Percentiles rank a stretch among this genome's conserved stretches.
Evolutionary conservation across 225 moss, liverwort and hornwort genomes (phyloP).

Genomic region (Pseudoscleropodium purum): DNA sequence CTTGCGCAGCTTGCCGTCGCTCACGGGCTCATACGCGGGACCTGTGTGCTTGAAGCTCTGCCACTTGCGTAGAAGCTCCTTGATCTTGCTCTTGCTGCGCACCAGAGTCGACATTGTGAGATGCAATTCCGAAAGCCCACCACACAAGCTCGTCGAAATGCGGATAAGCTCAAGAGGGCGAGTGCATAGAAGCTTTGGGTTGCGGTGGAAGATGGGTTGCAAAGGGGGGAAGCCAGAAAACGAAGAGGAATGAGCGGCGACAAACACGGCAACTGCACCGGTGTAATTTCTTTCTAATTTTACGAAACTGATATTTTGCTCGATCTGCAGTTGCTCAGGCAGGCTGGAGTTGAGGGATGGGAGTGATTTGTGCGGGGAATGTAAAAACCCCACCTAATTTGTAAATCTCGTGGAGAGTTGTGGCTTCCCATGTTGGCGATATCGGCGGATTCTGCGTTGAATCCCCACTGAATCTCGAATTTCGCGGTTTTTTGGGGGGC

Average conservation of each 20-base stretch:
- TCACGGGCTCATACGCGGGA: slow-evolving; percentile 10
- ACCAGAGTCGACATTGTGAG: slow-evolving; percentile 16
- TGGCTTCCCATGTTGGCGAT: not conserved
- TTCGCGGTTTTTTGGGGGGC: not conserved
- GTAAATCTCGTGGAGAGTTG: not conserved
- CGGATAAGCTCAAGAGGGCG: not conserved
- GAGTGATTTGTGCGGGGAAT: not conserved
- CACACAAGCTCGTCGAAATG: not conserved
- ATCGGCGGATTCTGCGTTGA: not conserved
- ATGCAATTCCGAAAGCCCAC: not conserved
- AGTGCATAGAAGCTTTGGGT: not conserved
- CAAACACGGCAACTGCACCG: not conserved
- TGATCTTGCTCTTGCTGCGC: slow-evolving; percentile 45
- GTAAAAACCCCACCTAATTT: not conserved
- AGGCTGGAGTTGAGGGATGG: not conserved
- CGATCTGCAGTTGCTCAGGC: not conserved
- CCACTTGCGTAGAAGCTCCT: slow-evolving; percentile 31
- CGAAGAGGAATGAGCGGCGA: not conserved
- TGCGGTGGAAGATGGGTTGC: not conserved
- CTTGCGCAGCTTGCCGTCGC: slow-evolving; percentile 25
- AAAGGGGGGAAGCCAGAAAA: not conserved
- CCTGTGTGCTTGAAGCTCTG: slow-evolving; percentile 35
- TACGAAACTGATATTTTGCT: not conserved
- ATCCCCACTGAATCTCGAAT: not conserved
- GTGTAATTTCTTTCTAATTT: not conserved